Conservation (phyloP, 2,329 filamentous ascomycete species). For the Elsinoe ampelina region DNA sequence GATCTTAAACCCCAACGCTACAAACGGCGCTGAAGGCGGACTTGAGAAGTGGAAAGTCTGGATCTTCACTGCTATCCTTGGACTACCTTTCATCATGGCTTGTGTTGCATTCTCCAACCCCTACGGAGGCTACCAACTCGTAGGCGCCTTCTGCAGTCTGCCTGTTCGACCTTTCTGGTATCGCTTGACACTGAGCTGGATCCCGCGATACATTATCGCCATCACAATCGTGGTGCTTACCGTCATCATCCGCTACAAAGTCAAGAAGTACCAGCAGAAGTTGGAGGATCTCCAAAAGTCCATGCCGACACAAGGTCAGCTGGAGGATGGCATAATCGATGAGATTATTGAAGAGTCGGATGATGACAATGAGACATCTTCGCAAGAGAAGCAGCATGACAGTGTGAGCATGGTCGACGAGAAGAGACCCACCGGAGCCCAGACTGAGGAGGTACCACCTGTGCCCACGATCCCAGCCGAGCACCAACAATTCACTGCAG, state of each 20-base stretch:
- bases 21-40: constrained; percentile 42
- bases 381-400: constrained; percentile 4
- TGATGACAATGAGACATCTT: background rate
- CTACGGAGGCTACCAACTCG: constrained; percentile 45
- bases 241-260: constrained; percentile 44
- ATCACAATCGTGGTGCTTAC: constrained; percentile 23
- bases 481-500: constrained; percentile 8
- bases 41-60: constrained; percentile 54
- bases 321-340: constrained; percentile 6
- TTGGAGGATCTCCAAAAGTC: constrained; percentile 4
- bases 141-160: constrained; percentile 57
- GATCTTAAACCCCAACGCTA: constrained; percentile 47
- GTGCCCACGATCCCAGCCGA: background rate
- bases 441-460: background rate
- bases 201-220: constrained; percentile 59
- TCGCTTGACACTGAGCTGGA: constrained; percentile 55
- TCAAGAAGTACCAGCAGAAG: constrained; percentile 22
- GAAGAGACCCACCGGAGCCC: background rate
- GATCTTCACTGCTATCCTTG: constrained; percentile 47
- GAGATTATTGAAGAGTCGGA: constrained; percentile 11
- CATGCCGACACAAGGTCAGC: background rate
- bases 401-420: background rate
- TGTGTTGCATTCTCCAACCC: constrained; percentile 51
- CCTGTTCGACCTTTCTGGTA: constrained; percentile 57
- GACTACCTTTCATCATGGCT: constrained; percentile 50